Base-by-base conservation (phyloP, 1,139 yeast species). In the Geotrichum restrictum region DNA sequence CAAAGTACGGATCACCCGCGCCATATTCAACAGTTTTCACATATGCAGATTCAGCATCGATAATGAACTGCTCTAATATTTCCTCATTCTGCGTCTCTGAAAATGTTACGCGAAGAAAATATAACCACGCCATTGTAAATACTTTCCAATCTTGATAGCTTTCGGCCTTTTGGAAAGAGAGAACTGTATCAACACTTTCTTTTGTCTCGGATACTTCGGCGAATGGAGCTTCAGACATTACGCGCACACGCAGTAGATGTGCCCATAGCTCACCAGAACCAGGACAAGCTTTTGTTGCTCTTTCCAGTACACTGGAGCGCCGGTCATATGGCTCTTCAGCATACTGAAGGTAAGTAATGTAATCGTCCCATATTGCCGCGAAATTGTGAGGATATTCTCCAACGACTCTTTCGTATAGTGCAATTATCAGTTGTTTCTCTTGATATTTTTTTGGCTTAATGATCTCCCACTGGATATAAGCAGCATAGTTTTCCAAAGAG, bases 121-220 rank as follows among this genome's bases (percentile, higher is more conserved):
- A 69, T 57, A 61, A 32, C 65, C 65, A 62, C 0, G 77, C 67
- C 19, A 68, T 56, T 0, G 71, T 74, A 7, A 72, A 64, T 4
- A 62, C 59, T 48, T 72, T 71, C 76, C 78, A 74, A 8, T 74
- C 72, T 34, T 66, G 69, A 48, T 53, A 51, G 16, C 49, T 44
- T 38, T 55, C 54, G 5, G 49, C 42, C n/a, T 36, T 43, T 43
- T 55, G 51, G 22, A 56, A 29, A 8, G 37, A 40, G 13, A 53
- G 52, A 32, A 57, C 48, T 40, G 53, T 54, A 14, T 45, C 51
- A 31, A 55, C 36, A 16, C 34, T 40, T 1, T 48, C 45, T 36
- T 48, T 51, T 7, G 55, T 31, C 29, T 48, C 55, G 40, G 18
- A 39, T 41, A 47, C 55, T 42, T 34, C 55, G 37, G 57, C 31